Conservation (phyloP, 768 basidiomycete genomes). For the Hericium coralloides region DNA sequence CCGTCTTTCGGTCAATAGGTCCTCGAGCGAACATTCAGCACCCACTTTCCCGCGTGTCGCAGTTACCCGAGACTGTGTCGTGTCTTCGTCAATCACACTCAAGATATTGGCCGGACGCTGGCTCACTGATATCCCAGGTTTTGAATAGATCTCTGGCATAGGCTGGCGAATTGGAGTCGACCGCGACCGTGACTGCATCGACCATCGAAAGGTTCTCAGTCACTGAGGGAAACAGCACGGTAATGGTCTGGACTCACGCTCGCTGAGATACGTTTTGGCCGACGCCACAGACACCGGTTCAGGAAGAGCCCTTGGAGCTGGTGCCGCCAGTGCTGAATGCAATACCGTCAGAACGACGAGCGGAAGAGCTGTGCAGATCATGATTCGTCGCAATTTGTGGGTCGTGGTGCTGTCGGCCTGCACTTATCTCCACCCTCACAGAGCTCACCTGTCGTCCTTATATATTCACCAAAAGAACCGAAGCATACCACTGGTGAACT, state of each 20-base stretch:
- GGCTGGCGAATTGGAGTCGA: conserved; percentile 33
- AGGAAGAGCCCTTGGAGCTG: conserved; percentile 14
- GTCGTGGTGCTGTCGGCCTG: too few species aligned
- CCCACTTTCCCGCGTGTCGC: conserved; percentile 45
- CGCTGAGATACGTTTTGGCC: conserved; percentile 15
- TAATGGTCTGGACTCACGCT: conserved; percentile 8
- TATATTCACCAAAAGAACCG: too few species aligned
- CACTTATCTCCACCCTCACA: too few species aligned
- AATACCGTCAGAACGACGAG: too few species aligned
- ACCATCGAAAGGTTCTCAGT: too few species aligned
- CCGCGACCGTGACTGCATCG: conserved; percentile 28
- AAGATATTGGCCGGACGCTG: background rate
- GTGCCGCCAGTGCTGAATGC: background rate
- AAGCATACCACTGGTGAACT: too few species aligned
- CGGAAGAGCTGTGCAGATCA: too few species aligned
- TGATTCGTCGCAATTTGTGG: too few species aligned
- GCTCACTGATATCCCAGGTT: conserved; percentile 40
- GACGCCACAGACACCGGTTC: conserved; percentile 14
- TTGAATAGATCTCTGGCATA: conserved; percentile 34
- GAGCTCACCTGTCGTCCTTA: too few species aligned
- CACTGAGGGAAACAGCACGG: too few species aligned
- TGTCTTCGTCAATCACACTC: background rate
- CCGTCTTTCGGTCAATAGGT: background rate
- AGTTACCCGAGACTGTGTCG: conserved; percentile 36
- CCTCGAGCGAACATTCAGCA: background rate